These are phyloP conservation scores for Isabelozyma rhagii DNA, from an alignment of 805 yeast species.

Conservation along the genomic window DNA sequence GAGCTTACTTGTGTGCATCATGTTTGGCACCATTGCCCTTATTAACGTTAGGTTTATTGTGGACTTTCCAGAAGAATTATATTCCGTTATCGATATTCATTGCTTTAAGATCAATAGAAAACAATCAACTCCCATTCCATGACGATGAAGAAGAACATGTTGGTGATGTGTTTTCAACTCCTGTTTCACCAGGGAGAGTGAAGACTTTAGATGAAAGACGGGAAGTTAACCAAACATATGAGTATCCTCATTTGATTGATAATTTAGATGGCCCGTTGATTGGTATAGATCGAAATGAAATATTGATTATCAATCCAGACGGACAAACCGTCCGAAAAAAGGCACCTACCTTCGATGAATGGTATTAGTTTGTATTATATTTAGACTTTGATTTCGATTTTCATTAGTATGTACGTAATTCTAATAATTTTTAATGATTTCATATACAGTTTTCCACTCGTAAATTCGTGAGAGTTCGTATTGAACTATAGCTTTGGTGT, in stretches of 20 bases:
- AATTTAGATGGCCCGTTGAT: constrained; percentile 85
- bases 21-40: constrained; percentile 75
- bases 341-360: constrained; percentile 8
- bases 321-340: constrained; percentile 26
- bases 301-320: constrained; percentile 24
- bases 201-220: constrained; percentile 76
- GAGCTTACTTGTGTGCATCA: constrained; percentile 73
- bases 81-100: constrained; percentile 80
- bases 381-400: neutral
- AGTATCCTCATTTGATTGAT: constrained; percentile 69
- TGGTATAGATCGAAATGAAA: constrained; percentile 54
- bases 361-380: constrained; percentile 5
- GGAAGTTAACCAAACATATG: constrained; percentile 67
- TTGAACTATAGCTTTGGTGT: constrained; percentile 4
- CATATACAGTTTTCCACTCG: neutral
- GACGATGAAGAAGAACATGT: constrained; percentile 14
- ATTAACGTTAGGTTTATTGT: constrained; percentile 59
- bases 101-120: constrained; percentile 77
- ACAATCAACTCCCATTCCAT: constrained; percentile 28
- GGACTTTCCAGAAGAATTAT: constrained; percentile 79
- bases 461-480: constrained; percentile 6
- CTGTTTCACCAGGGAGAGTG: constrained; percentile 14
- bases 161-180: neutral
- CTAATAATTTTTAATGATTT: neutral
- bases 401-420: neutral